Evolutionary conservation across 345 rosid species (phyloP), one percentile per base, ranked within the genome.

Genomic region (Acer campestre): DNA sequence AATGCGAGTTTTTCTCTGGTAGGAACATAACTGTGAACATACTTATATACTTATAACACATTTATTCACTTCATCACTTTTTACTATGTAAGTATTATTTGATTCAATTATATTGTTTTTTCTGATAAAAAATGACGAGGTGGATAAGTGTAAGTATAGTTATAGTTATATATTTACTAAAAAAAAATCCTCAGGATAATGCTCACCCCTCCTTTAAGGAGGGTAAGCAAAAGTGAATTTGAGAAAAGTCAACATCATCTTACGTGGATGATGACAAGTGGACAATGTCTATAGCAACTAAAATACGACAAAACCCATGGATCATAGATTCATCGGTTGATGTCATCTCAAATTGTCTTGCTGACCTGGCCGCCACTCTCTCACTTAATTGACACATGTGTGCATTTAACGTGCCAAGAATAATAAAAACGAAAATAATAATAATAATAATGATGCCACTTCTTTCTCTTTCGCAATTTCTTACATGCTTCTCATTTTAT

Each of bases 371-470:
- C 75, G 77, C 84, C 86, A 9, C 9, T 42, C 46, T 42, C 62
- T 25, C 46, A 14, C 16, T 48, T 27, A 66, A 77, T 85, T 85
- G 86, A 84, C 85, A 70, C 86, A 78, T 70, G 86, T 79, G 86
- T 68, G 68, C 80, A 49, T 58, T 79, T 20, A 63, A 8, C 65
- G 63, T 59, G 63, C 74, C 70, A 11, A 59, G 10, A 59, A n/a
- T 20, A 59, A 53, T 14, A 53, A 53, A 53, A 53, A 23, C 0
- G n/a, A 71, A 3, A 27, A 6, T 0, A 49, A 29, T 17, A 17
- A 17, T 17, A 17, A 17, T 17, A 70, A 62, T 22, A 48, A 81
- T 70, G 29, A 3, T 75, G 59, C 71, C 61, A 76, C 20, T 35
- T 65, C 46, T 71, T 59, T 56, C 10, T 23, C 67, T 20, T 14